Base-by-base conservation (phyloP, 1,284 basidiomycete genomes). In the Ustilago loliicola region DNA sequence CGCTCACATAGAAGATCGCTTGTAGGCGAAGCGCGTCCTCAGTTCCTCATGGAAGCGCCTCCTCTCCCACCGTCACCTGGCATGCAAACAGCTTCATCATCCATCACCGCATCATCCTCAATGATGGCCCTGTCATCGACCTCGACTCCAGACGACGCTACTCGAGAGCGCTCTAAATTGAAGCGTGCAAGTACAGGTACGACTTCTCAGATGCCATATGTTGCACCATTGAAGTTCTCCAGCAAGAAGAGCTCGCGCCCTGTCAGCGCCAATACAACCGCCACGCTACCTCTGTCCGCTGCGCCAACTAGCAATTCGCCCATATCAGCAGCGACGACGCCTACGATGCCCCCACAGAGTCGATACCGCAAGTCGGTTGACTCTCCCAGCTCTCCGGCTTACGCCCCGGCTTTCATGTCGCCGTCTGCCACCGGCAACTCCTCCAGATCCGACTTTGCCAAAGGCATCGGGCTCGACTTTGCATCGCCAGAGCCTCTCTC, bases 1-100 rank as follows among this genome's bases (percentile, higher is more conserved):
- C 61, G 61, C 7, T 63, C 53, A n/a, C 61, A 55, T 29, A 54
- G 61, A 40, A 38, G 61, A 38, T 54, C 50, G 6, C 25, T 55
- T 9, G 32, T 63, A 8, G 45, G 52, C n/a, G 61, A 38, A n/a
- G 9, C 38, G 29, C 61, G 52, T 23, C 51, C 53, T n/a, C 52
- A 48, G n/a, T 17, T 50, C 29, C 13, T 34, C 11, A 17, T 29
- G 9, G 42, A 36, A 32, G 42, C 42, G 19, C 53, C 53, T 6
- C 27, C 61, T n/a, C 30, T 61, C 0, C 52, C 60, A 19, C n/a
- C 19, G 2, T 23, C 58, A 1, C 57, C 48, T 9, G 42, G 36
- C 30, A 3, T 38, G 6, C 36, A 38, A 38, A 15, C 8, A 15
- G 36, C 36, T 11, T 15, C 36, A 15, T 38, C 36, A 10, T 8